Percentiles rank a stretch among this genome's conserved stretches.
Evolutionary conservation across 2,329 filamentous ascomycete species (phyloP).

Genomic region (Pezicula neosporulosa): DNA sequence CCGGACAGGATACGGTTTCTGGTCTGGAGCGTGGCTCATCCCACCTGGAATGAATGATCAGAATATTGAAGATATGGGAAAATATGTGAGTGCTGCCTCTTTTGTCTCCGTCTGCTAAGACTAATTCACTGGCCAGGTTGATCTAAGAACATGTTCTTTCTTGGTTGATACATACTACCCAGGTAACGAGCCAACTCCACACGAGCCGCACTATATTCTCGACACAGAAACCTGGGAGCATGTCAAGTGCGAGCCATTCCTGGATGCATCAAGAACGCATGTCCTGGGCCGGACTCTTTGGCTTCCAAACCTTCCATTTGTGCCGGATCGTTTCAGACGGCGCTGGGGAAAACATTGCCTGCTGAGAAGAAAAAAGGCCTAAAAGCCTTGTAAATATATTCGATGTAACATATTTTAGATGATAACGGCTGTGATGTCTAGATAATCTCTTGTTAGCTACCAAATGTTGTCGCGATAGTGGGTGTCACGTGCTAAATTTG

Average conservation of each 20-base stretch:
- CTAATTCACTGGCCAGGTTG: conserved; percentile 42
- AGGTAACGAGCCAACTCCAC: conserved; percentile 50
- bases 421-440: too few species aligned
- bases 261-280: conserved; percentile 74
- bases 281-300: conserved; percentile 75
- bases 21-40: conserved; percentile 79
- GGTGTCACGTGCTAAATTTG: too few species aligned
- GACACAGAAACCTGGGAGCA: conserved; percentile 75
- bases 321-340: conserved; percentile 68
- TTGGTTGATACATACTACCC: conserved; percentile 85
- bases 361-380: conserved; percentile 50
- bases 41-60: conserved; percentile 87
- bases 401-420: too few species aligned
- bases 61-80: conserved; percentile 81
- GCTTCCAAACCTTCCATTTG: conserved; percentile 67
- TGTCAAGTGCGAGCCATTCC: conserved; percentile 71
- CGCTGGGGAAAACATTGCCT: conserved; percentile 90
- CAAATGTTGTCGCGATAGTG: too few species aligned
- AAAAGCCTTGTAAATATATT: neutral
- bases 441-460: too few species aligned
- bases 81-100: conserved; percentile 61
- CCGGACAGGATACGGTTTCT: conserved; percentile 62
- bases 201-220: conserved; percentile 78
- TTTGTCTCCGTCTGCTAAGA: neutral
- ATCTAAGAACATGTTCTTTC: conserved; percentile 73